Conservation (phyloP, 768 basidiomycete species). For the Hirschioporus abietinus region DNA sequence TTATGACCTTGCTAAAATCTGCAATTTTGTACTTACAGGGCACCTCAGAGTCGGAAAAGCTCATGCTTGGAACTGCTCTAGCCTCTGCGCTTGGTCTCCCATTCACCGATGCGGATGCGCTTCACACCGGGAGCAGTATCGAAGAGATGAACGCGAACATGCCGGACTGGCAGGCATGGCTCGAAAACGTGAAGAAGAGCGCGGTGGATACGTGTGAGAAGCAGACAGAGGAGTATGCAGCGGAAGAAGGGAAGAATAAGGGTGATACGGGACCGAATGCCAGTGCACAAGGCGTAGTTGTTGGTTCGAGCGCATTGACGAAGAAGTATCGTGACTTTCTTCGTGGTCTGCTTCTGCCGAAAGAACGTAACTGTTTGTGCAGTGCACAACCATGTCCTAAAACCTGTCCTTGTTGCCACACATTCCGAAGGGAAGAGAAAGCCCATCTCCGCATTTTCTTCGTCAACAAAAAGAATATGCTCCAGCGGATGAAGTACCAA, state of each 20-base stretch:
- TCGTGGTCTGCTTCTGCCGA: conserved; percentile 61
- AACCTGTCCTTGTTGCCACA: no score
- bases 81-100: conserved; percentile 57
- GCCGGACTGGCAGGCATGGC: conserved; percentile 89
- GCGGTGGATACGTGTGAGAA: conserved; percentile 38
- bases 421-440: no score
- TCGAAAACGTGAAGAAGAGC: conserved; percentile 60
- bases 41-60: conserved; percentile 69
- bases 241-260: conserved; percentile 10
- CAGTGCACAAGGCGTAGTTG: conserved; percentile 50
- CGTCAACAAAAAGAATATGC: conserved; percentile 70
- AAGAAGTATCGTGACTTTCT: conserved; percentile 75
- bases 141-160: conserved; percentile 80
- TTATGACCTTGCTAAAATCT: conserved; percentile 4
- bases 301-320: conserved; percentile 85
- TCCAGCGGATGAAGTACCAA: conserved; percentile 59
- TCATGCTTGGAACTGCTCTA: conserved; percentile 60
- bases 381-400: no score
- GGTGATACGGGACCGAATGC: conserved; percentile 9
- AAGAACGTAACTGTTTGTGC: no score
- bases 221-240: conserved; percentile 9
- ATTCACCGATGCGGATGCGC: conserved; percentile 85
- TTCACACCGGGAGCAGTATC: conserved; percentile 78
- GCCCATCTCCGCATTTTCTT: conserved; percentile 74
- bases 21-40: conserved; percentile 42